Base-by-base conservation (phyloP, 2,329 filamentous ascomycete species). In the Podosphaera aphanis region DNA sequence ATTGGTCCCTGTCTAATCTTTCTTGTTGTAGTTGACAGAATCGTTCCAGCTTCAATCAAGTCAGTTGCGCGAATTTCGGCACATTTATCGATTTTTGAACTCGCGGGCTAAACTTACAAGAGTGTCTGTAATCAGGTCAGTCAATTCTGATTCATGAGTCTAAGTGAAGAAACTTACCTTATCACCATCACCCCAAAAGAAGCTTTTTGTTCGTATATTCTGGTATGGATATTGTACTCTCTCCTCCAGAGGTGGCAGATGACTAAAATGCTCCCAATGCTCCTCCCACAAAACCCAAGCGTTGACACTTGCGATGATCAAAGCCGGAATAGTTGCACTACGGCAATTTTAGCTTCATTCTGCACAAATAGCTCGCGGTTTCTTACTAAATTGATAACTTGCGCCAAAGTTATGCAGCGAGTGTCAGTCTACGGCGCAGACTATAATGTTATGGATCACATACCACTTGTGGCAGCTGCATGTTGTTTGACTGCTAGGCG, bases 151-250 rank as follows among this genome's bases (percentile, higher is more conserved):
- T 45, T 44, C 45, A 36, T 19, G 38, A 36, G 36, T 36, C 36
- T 37, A 19, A 47, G 49, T 7, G 11, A 8, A 19, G 11, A 21
- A 47, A 60, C 70, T 59, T 54, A 84, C 82, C 82, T 95, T 90
- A 69, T 98, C 90, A 61, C 90, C 90, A 61, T 95, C 71, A 55
- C 88, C 86, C 82, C 82, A 98, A 60, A 75, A 77, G 72, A 67
- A 98, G 75, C 93, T 94, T 79, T 90, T 94, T 63, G 75, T 74
- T 63, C 90, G 82, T 64, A 98, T 82, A 73, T 98, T 98, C 75
- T 93, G 83, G 77, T 93, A 98, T 49, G 85, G 69, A 67, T 95
- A 98, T 70, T 95, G 83, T 59, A 73, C 67, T 61, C 83, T 80
- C 69, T 98, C 90, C 70, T 93, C 84, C 56, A 88, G 70, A 54